These are phyloP conservation scores for Capsicum pubescens DNA, from an alignment of 257 asterid species.

Conservation along the genomic window DNA sequence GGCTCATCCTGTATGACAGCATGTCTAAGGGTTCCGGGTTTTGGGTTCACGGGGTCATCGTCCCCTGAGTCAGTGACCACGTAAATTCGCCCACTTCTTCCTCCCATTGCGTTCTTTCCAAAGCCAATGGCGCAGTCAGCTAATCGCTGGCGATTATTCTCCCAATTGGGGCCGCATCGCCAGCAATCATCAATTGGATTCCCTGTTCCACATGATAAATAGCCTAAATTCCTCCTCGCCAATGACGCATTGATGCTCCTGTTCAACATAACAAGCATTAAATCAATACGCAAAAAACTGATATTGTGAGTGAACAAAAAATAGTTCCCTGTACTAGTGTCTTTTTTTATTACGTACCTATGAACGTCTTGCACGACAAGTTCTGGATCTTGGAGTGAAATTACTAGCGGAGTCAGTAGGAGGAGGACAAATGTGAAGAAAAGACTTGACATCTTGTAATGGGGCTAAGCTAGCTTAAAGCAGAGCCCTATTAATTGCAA, in stretches of 20 bases:
- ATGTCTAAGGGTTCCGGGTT: constrained; percentile 75
- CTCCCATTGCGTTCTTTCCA: constrained; percentile 72
- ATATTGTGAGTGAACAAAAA: neutral
- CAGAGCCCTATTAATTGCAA: neutral
- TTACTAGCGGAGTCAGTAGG: neutral
- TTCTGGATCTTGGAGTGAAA: constrained; percentile 49
- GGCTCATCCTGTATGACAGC: constrained; percentile 78
- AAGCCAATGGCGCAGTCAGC: constrained; percentile 89
- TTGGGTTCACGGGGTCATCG: constrained; percentile 69
- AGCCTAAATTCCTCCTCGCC: constrained; percentile 57
- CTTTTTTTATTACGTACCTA: constrained; percentile 40
- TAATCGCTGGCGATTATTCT: constrained; percentile 59
- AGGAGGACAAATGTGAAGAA: constrained; percentile 28
- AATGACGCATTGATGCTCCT: constrained; percentile 69
- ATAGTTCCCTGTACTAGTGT: neutral
- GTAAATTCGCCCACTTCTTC: constrained; percentile 63
- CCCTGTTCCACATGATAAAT: constrained; percentile 67
- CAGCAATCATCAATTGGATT: constrained; percentile 89
- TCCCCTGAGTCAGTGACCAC: constrained; percentile 65
- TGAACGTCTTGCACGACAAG: constrained; percentile 69
- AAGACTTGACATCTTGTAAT: constrained; percentile 18
- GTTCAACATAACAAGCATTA: neutral
- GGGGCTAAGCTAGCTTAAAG: neutral
- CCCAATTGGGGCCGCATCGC: constrained; percentile 76
- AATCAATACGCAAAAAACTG: neutral